Evolutionary conservation across 345 rosid species (phyloP), one percentile per base, ranked within the genome.

Genomic region (Tarenaya hassleriana): DNA sequence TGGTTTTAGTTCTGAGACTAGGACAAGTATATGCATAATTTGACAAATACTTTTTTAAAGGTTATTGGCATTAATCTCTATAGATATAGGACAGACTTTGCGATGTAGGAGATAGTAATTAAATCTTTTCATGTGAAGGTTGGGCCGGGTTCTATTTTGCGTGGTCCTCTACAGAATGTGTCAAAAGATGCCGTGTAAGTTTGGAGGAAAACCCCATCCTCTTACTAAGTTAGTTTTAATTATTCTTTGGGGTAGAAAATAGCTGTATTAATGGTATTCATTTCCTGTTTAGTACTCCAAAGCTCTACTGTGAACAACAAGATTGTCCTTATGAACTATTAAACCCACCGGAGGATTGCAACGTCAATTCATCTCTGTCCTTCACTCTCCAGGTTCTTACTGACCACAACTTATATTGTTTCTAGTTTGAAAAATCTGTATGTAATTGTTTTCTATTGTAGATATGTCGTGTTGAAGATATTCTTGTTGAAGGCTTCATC

Each of bases 391-490:
- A 94, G 97, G 97, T 91, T 67, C 51, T 66, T 53, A 55, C 20
- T 56, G 29, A 43, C 50, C 52, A 48, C 19, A 17, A 40, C 20
- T 60, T 51, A 16, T 54, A 14, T 34, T 41, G 51, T 21, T 60
- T 55, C 20, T 32, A 35, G 43, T 16, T 55, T 69, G 54, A 16
- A 48, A 53, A 37, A 24, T 62, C 27, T 47, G 52, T 41, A 47
- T 69, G n/a, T 66, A 63, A 50, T 41, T 55, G 56, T 61, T 27
- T 40, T 61, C 56, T 55, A 39, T 63, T 64, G 42, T 44, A 94
- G 99, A 80, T 94, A 50, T 94, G 99, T 63, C 91, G 97, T 34
- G 99, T 94, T 71, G 99, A 94, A 73, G 97, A 94, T 74, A 79
- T 94, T 47, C 54, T 74, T 24, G 83, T 94, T 1, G 91, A 80